Conservation (phyloP, 352 stramenopile species). For the Phytophthora capsici region DNA sequence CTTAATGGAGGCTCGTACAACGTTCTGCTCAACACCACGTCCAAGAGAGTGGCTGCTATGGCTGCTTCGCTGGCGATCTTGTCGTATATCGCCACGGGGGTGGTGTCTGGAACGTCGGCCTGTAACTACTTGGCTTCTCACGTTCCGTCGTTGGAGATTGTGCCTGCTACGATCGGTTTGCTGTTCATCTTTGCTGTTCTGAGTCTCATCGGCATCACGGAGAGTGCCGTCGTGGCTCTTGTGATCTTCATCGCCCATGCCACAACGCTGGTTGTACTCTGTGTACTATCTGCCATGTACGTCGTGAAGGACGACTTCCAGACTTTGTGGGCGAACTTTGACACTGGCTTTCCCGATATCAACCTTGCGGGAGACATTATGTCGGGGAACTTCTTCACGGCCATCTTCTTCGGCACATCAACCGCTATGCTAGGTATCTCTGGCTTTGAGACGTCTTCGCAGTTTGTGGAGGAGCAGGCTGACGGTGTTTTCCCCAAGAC, state of each 20-base stretch:
- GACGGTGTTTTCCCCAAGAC: constrained; percentile 95
- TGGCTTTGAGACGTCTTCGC: constrained; percentile 94
- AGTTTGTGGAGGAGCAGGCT: constrained; percentile 96
- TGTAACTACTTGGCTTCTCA: constrained; percentile 89
- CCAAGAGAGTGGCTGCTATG: constrained; percentile 93
- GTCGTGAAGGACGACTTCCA: constrained; percentile 81
- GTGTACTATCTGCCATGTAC: constrained; percentile 78
- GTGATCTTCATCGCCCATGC: constrained; percentile 93
- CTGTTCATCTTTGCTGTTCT: constrained; percentile 93
- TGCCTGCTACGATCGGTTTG: constrained; percentile 81
- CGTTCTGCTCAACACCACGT: constrained; percentile 95
- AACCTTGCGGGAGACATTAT: constrained; percentile 86
- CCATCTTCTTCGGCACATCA: constrained; percentile 92
- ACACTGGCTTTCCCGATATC: constrained; percentile 87
- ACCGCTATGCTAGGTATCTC: constrained; percentile 96
- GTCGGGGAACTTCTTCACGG: constrained; percentile 83
- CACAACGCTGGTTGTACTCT: constrained; percentile 84
- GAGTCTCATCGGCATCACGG: constrained; percentile 92
- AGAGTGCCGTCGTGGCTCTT: constrained; percentile 92
- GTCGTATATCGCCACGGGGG: constrained; percentile 96
- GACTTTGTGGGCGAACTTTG: constrained; percentile 85
- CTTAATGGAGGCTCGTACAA: constrained; percentile 97
- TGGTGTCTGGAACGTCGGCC: constrained; percentile 87
- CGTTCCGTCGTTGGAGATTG: constrained; percentile 75
- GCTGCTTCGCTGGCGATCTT: constrained; percentile 94